A percentile compares a stretch with the other conserved stretches of the same genome.
phyloP scores from a whole-genome alignment of 2,329 filamentous ascomycete genomes.

The Colletotrichum tanaceti region DNA sequence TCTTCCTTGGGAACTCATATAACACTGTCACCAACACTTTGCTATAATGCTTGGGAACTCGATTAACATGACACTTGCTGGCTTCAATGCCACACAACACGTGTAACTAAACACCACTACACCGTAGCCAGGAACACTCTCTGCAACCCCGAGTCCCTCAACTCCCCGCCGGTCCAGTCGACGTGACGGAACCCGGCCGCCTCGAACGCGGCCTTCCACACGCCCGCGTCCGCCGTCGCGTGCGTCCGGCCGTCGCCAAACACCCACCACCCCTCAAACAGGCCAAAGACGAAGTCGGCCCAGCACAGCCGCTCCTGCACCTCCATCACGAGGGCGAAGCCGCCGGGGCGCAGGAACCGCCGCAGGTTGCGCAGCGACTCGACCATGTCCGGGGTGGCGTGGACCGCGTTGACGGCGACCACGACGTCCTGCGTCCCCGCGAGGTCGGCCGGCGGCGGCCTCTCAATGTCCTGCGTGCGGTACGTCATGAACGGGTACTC shows the following conservation, averaged over 20 bases:
- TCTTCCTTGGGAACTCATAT: too few relatives aligned
- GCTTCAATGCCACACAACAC: too few relatives aligned
- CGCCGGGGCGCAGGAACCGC: conserved; percentile 40
- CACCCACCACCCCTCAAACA: not conserved
- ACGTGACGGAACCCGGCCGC: not conserved
- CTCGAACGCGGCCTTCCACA: not conserved
- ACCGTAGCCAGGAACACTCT: too few relatives aligned
- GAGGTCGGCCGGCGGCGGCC: conserved; percentile 41
- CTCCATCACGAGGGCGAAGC: not conserved
- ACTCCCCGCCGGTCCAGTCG: not conserved
- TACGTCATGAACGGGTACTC: conserved; percentile 29
- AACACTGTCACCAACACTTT: too few relatives aligned
- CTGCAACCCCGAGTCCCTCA: too few relatives aligned
- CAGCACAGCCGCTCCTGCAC: not conserved
- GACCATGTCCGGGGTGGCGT: conserved; percentile 47
- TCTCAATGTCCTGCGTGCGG: conserved; percentile 24
- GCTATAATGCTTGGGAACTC: too few relatives aligned
- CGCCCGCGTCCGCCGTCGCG: not conserved
- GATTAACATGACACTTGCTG: too few relatives aligned
- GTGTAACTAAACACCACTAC: too few relatives aligned
- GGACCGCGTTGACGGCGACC: conserved; percentile 49
- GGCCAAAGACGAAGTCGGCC: not conserved
- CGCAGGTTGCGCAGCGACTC: conserved; percentile 44
- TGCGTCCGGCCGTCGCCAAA: not conserved
- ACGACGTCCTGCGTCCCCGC: conserved; percentile 47